Evolutionary conservation across 768 basidiomycete genomes (phyloP).

Genomic region (Suillus lakei): DNA sequence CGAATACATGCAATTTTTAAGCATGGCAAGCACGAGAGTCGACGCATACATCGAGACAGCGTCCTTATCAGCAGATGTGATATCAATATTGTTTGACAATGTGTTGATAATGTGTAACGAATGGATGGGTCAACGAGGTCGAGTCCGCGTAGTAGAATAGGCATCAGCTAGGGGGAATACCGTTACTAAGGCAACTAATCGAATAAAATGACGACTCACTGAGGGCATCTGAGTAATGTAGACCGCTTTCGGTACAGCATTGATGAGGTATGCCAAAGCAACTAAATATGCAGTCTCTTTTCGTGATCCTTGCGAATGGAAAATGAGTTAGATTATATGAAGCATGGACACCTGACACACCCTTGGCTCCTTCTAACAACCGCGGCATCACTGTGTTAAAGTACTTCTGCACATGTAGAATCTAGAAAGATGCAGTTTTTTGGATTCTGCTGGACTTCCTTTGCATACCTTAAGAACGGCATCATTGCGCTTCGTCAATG

Average conservation of each 20-base stretch:
- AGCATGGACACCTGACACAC: constrained; percentile 38
- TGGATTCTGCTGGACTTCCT: neutral
- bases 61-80: constrained; percentile 51
- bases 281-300: constrained; percentile 76
- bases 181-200: neutral
- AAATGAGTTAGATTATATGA: neutral
- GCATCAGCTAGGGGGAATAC: constrained; percentile 68
- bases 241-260: constrained; percentile 75
- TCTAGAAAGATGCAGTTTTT: constrained; percentile 43
- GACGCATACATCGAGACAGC: constrained; percentile 70
- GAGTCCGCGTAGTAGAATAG: constrained; percentile 84
- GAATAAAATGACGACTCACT: constrained; percentile 39
- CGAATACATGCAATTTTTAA: constrained; percentile 60
- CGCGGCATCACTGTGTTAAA: constrained; percentile 73
- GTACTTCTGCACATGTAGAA: constrained; percentile 78
- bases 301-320: constrained; percentile 44
- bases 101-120: constrained; percentile 81
- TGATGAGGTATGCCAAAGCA: constrained; percentile 81
- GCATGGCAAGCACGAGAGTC: constrained; percentile 71
- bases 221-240: constrained; percentile 71
- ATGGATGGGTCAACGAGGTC: constrained; percentile 76
- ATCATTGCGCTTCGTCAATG: constrained; percentile 79
- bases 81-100: constrained; percentile 70
- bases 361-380: constrained; percentile 70
- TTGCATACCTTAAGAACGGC: constrained; percentile 73